Evolutionary conservation across 306 rosid genomes (phyloP).

Genomic region (Lathyrus aphaca): DNA sequence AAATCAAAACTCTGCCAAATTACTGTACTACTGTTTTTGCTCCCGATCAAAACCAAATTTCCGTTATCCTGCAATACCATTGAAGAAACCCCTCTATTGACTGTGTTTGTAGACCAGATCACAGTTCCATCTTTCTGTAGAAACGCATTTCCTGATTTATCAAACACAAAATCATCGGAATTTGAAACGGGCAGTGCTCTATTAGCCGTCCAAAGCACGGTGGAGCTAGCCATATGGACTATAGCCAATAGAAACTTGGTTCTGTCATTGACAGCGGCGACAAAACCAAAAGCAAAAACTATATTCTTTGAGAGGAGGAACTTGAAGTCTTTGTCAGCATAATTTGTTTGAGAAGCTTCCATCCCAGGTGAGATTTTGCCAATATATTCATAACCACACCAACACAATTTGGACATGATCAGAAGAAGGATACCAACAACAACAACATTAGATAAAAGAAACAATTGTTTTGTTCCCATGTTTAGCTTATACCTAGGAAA

Average conservation of each 20-base stretch:
- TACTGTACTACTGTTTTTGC: too few relatives aligned
- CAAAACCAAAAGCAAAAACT: background rate
- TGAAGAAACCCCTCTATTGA: constrained; percentile 36
- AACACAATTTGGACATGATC: background rate
- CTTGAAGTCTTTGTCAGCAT: background rate
- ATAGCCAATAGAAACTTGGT: constrained; percentile 29
- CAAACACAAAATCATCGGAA: constrained; percentile 68
- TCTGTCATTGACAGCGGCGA: background rate
- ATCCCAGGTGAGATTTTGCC: background rate
- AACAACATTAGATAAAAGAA: background rate
- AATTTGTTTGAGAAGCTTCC: background rate
- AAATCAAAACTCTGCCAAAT: too few relatives aligned
- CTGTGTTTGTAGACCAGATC: constrained; percentile 67
- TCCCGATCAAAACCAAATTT: too few relatives aligned
- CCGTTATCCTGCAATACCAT: too few relatives aligned
- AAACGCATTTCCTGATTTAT: constrained; percentile 55
- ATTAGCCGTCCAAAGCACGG: background rate
- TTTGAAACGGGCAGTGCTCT: background rate
- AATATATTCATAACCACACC: background rate
- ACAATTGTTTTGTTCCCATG: background rate
- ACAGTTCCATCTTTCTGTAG: constrained; percentile 50
- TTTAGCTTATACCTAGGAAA: background rate
- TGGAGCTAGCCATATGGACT: background rate
- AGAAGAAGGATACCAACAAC: background rate
- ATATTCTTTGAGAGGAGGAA: background rate